Percentiles rank a stretch among this genome's conserved stretches.
Conservation (phyloP, 2,329 filamentous ascomycete species). For the Ceratocystis eucalypticola region DNA sequence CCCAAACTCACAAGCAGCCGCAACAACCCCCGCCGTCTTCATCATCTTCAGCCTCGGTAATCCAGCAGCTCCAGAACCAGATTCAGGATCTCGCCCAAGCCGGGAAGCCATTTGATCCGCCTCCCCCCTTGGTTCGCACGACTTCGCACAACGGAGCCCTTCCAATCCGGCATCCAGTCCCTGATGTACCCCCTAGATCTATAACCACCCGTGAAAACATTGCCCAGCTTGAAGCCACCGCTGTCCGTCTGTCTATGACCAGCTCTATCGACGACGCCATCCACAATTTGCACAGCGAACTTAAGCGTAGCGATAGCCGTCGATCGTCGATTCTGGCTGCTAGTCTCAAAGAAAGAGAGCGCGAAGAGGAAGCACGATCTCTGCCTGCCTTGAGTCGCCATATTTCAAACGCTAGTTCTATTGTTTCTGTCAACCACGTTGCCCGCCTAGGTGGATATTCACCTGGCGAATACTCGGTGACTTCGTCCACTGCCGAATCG, state of each 20-base stretch:
- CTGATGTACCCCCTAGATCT: constrained; percentile 48
- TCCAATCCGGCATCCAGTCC: constrained; percentile 43
- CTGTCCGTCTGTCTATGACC: constrained; percentile 58
- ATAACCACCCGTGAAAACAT: constrained; percentile 54
- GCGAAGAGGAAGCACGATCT: constrained; percentile 10
- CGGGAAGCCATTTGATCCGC: constrained; percentile 13
- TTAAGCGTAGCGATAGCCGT: constrained; percentile 56
- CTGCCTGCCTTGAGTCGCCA: constrained; percentile 29
- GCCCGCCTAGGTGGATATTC: constrained; percentile 57
- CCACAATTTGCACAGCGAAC: constrained; percentile 54
- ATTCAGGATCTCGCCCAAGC: constrained; percentile 11
- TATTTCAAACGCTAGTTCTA: constrained; percentile 43
- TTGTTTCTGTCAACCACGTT: constrained; percentile 53
- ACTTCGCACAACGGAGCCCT: constrained; percentile 32
- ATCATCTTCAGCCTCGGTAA: constrained; percentile 17
- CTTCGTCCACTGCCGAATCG: constrained; percentile 50
- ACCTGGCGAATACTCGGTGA: constrained; percentile 48
- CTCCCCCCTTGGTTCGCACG: constrained; percentile 36
- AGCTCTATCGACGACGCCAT: constrained; percentile 70
- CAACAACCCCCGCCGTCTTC: background rate
- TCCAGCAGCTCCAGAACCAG: constrained; percentile 20
- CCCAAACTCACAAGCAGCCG: background rate
- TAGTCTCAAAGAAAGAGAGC: constrained; percentile 26
- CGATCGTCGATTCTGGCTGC: constrained; percentile 48
- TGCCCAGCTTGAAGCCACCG: constrained; percentile 59